These are phyloP conservation scores for Apophysomyces trapeziformis DNA, from an alignment of 371 early-diverging fungal species.

Conservation along the genomic window DNA sequence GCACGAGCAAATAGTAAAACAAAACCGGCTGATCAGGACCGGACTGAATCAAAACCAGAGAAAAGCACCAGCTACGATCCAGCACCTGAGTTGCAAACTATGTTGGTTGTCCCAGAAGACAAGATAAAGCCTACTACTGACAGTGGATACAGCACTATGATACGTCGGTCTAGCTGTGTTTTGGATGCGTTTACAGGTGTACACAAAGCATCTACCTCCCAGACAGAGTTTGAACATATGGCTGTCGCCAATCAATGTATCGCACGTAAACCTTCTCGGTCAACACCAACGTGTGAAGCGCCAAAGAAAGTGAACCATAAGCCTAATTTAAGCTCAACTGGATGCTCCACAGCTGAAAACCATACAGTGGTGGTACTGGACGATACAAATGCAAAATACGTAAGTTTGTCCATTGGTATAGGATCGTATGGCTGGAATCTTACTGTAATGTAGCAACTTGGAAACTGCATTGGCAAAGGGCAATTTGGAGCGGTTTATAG, in stretches of 20 bases:
- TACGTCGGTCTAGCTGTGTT: slow-evolving; percentile 9
- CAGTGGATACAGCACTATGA: slow-evolving; percentile 31
- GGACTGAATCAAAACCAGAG: background rate
- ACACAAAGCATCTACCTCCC: background rate
- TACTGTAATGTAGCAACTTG: slow-evolving; percentile 59
- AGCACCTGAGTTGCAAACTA: background rate
- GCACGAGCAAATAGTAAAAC: slow-evolving; percentile 18
- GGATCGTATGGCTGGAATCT: background rate
- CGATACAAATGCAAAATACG: slow-evolving; percentile 9
- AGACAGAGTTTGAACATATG: slow-evolving; percentile 6
- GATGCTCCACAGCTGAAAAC: background rate
- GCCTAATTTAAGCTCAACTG: background rate
- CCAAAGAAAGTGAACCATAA: background rate
- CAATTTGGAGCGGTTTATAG: slow-evolving; percentile 84
- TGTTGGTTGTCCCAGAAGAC: background rate
- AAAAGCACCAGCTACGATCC: background rate
- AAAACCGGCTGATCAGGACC: background rate
- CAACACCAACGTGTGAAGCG: slow-evolving; percentile 13
- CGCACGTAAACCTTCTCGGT: slow-evolving; percentile 13
- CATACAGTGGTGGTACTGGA: background rate
- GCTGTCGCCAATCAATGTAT: background rate
- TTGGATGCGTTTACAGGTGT: background rate
- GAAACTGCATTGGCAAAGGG: slow-evolving; percentile 88
- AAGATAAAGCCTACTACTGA: slow-evolving; percentile 19
- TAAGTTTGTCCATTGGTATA: slow-evolving; percentile 8